phyloP scores from a whole-genome alignment of 2,329 filamentous ascomycete genomes.

The Keithomyces neogunnii region DNA sequence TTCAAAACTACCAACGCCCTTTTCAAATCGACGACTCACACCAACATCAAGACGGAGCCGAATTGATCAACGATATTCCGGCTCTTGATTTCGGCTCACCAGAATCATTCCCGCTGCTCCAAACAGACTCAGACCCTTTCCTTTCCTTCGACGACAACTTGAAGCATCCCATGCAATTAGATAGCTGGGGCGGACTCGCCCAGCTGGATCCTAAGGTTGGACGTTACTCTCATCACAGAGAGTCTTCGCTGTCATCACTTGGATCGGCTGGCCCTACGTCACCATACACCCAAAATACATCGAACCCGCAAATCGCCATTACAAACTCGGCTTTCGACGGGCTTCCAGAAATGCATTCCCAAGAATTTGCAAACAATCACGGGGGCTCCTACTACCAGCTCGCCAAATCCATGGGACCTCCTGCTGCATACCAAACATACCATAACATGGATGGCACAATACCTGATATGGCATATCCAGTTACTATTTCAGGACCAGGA shows the following conservation, averaged over 20 bases:
- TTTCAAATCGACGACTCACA: not conserved
- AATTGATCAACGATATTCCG: not conserved
- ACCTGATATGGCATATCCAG: conserved; percentile 31
- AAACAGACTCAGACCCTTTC: not conserved
- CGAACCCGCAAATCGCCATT: conserved; percentile 51
- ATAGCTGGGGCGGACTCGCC: conserved; percentile 29
- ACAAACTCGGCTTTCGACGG: conserved; percentile 39
- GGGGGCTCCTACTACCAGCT: conserved; percentile 37
- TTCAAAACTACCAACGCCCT: not conserved
- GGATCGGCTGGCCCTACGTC: conserved; percentile 53
- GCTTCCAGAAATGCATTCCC: conserved; percentile 32
- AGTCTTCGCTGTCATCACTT: conserved; percentile 52
- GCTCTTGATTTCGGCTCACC: not conserved
- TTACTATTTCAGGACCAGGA: conserved; percentile 26
- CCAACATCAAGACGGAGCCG: not conserved
- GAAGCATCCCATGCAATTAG: conserved; percentile 31
- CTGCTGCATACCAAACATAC: conserved; percentile 31
- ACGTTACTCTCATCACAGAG: conserved; percentile 44
- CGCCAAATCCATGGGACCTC: conserved; percentile 32
- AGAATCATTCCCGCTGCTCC: not conserved
- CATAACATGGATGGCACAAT: conserved; percentile 28
- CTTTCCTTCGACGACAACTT: not conserved
- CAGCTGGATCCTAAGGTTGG: conserved; percentile 30
- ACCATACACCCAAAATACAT: conserved; percentile 45
- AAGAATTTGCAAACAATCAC: conserved; percentile 14